Percentiles rank a stretch among this genome's conserved stretches.
Conservation (phyloP, 345 rosid genomes). For the Psidium guajava region DNA sequence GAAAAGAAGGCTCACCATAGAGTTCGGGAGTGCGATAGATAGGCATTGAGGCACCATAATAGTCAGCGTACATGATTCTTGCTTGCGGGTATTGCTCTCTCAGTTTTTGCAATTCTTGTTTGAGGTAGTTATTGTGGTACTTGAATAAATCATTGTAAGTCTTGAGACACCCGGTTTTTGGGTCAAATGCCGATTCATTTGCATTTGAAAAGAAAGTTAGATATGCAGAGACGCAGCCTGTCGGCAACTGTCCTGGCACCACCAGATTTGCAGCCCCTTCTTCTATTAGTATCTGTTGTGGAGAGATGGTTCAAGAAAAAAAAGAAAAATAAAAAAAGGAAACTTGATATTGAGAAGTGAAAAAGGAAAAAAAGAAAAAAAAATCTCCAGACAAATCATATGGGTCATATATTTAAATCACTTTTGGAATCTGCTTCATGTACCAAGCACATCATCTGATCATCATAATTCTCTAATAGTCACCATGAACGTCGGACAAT, state of each 20-base stretch:
- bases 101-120: constrained; percentile 16
- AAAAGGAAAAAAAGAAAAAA: not conserved
- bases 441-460: not conserved
- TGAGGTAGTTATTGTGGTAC: constrained; percentile 40
- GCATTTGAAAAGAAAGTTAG: constrained; percentile 29
- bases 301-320: too few species aligned
- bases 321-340: not conserved
- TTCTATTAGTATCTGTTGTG: constrained; percentile 36
- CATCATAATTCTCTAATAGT: not conserved
- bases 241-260: constrained; percentile 60
- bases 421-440: not conserved
- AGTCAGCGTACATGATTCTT: constrained; percentile 28
- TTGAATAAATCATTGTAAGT: constrained; percentile 29
- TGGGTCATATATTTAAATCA: not conserved
- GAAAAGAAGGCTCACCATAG: constrained; percentile 19
- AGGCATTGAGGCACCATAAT: constrained; percentile 32
- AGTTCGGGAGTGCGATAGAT: constrained; percentile 24
- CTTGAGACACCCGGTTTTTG: constrained; percentile 32
- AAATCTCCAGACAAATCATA: not conserved
- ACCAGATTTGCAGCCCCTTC: constrained; percentile 54
- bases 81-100: constrained; percentile 34
- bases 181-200: constrained; percentile 26
- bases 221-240: constrained; percentile 49
- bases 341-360: not conserved
- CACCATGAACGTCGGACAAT: not conserved